Base-by-base conservation (phyloP, 371 early-diverging fungal genomes). In the Phascolomyces articulosus region DNA sequence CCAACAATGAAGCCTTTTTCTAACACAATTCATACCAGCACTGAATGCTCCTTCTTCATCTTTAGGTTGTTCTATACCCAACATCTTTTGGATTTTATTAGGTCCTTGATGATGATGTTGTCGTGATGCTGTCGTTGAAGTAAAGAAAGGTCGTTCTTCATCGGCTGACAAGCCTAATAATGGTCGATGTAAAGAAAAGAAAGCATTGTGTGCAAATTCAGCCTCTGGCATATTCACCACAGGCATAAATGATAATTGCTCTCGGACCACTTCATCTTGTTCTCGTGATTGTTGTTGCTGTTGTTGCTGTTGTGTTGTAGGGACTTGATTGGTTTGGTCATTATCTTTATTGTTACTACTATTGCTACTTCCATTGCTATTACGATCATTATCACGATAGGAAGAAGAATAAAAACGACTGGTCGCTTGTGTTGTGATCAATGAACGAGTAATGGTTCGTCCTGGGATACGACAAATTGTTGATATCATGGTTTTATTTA, bases 211-310 rank as follows among this genome's bases (percentile, higher is more conserved):
- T 27, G 80, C 80, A 41, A 83, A 70, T 60, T 83, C 83, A 18
- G 67, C 72, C 60, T 80, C 72, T 6, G 83, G 83, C 56, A 83
- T 78, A 63, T 80, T 83, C 64, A 83, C 72, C 9, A 83, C 83
- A 29, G 83, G 79, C 70, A 83, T 71, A 70, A 82, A 77, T 3
- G 77, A 63, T 11, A 63, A 31, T 16, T 21, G 54, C 21, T 54
- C 40, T 20, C 15, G 40, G 15, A 20, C 40, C 4, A 31, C 58
- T 23, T 18, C 26, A 20, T 27, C 31, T 34, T 58, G 31, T 38
- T 41, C 24, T 58, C 18, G 9, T 58, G 21, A 23, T 34, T 58
- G 15, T 58, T 58, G 27, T 29, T 21, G 58, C 34, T 41, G 23
- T 41, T 40, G 40, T 58, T 58, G 34, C n/a, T 34, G 28, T 28